Evolutionary conservation across 371 early-diverging fungal species (phyloP).

Genomic region (Massospora cicadina): DNA sequence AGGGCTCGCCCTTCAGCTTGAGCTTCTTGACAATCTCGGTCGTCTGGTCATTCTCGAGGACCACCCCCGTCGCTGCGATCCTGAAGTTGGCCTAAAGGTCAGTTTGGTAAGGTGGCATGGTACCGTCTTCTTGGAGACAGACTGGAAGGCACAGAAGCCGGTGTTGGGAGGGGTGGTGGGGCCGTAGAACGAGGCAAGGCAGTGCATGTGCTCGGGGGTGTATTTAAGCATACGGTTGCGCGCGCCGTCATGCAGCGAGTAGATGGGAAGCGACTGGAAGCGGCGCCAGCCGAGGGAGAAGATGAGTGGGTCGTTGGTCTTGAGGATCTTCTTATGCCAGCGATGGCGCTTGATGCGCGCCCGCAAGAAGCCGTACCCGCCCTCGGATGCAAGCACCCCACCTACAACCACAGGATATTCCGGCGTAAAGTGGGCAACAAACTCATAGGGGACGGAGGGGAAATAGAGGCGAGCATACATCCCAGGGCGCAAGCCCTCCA

Average conservation of each 20-base stretch:
- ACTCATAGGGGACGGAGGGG: slow-evolving; percentile 80
- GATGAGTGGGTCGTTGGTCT: slow-evolving; percentile 94
- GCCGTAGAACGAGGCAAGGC: slow-evolving; percentile 85
- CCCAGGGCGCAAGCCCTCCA: slow-evolving; percentile 81
- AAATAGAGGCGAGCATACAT: slow-evolving; percentile 82
- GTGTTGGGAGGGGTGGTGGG: slow-evolving; percentile 86
- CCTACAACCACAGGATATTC: slow-evolving; percentile 76
- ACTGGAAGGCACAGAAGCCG: slow-evolving; percentile 85
- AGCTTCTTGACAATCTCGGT: slow-evolving; percentile 95
- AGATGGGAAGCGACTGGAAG: slow-evolving; percentile 92
- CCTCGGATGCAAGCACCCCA: slow-evolving; percentile 72
- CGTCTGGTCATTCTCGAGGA: slow-evolving; percentile 80
- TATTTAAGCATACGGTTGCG: slow-evolving; percentile 97
- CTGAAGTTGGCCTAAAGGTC: slow-evolving; percentile 56
- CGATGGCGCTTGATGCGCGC: slow-evolving; percentile 93
- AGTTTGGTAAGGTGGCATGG: background rate
- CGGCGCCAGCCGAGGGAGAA: slow-evolving; percentile 98
- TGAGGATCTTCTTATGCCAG: slow-evolving; percentile 91
- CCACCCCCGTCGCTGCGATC: slow-evolving; percentile 84
- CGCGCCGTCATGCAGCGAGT: slow-evolving; percentile 81
- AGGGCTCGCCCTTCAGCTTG: slow-evolving; percentile 90
- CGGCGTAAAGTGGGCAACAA: slow-evolving; percentile 78
- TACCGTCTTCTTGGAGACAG: slow-evolving; percentile 46
- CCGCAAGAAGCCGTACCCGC: slow-evolving; percentile 81
- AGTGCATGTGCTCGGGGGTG: slow-evolving; percentile 98